A percentile compares a stretch with the other conserved stretches of the same genome.
These are phyloP conservation scores for Gnetum montanum DNA, from an alignment of 75 land plant species.

Conservation along the genomic window DNA sequence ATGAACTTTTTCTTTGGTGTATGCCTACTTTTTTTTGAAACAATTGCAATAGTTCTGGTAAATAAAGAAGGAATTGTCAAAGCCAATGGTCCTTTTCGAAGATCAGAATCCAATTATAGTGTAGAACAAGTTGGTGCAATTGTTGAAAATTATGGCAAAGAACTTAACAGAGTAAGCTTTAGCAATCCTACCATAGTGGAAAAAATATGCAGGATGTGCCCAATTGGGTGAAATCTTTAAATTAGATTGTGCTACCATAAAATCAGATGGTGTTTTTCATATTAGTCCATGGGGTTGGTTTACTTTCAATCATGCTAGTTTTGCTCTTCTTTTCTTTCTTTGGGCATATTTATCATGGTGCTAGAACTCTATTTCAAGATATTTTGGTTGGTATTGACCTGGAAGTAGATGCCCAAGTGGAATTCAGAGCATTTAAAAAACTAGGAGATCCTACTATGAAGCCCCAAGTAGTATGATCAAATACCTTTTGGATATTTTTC, in stretches of 20 bases:
- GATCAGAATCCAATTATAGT: background rate
- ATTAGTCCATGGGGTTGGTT: background rate
- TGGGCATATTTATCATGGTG: background rate
- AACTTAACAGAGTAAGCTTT: background rate
- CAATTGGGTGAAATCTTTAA: constrained; percentile 8
- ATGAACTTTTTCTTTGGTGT: background rate
- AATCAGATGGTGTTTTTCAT: background rate
- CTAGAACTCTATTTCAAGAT: constrained; percentile 2
- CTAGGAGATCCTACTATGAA: background rate
- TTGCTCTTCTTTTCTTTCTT: background rate
- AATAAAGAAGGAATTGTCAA: background rate
- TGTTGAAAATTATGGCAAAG: background rate
- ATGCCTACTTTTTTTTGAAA: background rate
- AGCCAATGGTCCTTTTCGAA: background rate
- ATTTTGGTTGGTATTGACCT: background rate
- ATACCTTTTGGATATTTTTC: background rate
- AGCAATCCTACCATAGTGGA: background rate
- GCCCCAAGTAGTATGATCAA: background rate
- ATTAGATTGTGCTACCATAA: background rate
- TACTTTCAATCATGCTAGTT: background rate
- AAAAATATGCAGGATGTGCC: background rate
- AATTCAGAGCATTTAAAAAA: background rate
- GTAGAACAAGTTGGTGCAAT: background rate
- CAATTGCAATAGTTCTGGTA: background rate
- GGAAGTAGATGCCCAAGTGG: background rate